Conservation (phyloP, 2,329 filamentous ascomycete genomes). For the Colletotrichum sp. region DNA sequence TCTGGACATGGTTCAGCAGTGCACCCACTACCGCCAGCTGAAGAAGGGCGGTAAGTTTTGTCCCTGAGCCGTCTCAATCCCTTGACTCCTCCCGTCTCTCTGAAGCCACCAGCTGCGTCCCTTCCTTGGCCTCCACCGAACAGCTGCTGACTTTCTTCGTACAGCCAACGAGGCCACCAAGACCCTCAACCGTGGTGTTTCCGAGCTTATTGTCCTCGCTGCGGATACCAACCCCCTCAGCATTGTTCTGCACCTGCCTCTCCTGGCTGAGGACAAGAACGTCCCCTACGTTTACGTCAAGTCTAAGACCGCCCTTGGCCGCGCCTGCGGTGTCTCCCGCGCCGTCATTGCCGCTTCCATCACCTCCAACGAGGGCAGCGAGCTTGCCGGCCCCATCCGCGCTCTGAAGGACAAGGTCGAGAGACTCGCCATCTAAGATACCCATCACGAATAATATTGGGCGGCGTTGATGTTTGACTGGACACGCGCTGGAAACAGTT, state of each 20-base stretch:
- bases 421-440: constrained; percentile 84
- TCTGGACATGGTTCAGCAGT: constrained; percentile 80
- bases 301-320: constrained; percentile 83
- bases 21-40: constrained; percentile 73
- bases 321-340: constrained; percentile 87
- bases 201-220: constrained; percentile 81
- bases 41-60: constrained; percentile 81
- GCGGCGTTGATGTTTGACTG: neutral
- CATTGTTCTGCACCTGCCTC: constrained; percentile 87
- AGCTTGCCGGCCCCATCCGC: constrained; percentile 87
- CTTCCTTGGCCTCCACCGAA: constrained; percentile 45
- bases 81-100: neutral
- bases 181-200: constrained; percentile 88
- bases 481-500: neutral
- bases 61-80: neutral
- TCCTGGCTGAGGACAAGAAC: constrained; percentile 84
- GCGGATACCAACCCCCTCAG: constrained; percentile 88
- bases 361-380: constrained; percentile 89
- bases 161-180: constrained; percentile 65
- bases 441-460: neutral
- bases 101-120: neutral
- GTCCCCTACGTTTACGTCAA: constrained; percentile 64
- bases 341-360: constrained; percentile 88
- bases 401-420: constrained; percentile 94
- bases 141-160: neutral